Evolutionary conservation across 2,329 filamentous ascomycete genomes (phyloP), one percentile per base, ranked within the genome.

Genomic region (Aspergillus hortae): DNA sequence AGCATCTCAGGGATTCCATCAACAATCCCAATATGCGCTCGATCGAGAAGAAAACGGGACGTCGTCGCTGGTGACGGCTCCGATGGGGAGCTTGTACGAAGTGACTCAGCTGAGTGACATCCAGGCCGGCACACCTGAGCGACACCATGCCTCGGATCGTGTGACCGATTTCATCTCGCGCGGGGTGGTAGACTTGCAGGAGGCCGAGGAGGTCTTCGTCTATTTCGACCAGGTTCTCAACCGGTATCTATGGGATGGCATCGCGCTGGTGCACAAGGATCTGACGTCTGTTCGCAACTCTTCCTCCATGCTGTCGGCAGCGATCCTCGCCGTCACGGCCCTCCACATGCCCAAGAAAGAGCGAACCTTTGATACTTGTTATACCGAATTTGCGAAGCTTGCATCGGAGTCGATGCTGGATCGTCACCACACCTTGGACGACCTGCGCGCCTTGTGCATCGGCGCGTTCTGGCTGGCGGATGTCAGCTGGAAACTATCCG

Each of bases 391-490:
- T 58, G 74, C 77, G 30, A 73, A 72, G 19, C 61, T 81, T n/a
- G 77, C 80, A 35, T 76, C 79, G 3, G 74, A 75, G 41, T 76
- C 77, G 2, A 78, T 82, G 74, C 75, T 81, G 45, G 76, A 76
- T 51, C 71, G 76, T 36, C 76, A 78, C 40, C 74, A 80, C 47
- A 76, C 77, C 36, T 63, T 77, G 49, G 78, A 81, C 55, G 76
- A 78, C 56, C 68, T 82, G 48, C 74, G 78, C 30, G 80, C 77
- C 2, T 64, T 82, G 44, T 81, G 79, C 54, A 77, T 81, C 41
- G 79, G 75, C 6, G 76, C 78, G 4, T 81, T 80, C 56, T 82
- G 80, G 80, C 71, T 82, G 7, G 76, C 77, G 19, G 78, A 82
- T 59, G 74, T 81, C 14, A 78, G 56, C 68, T 77, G 66, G 77